Evolutionary conservation across 2,329 filamentous ascomycete species (phyloP), one percentile per base, ranked within the genome.

Genomic region (Paraconiothyrium sp.): DNA sequence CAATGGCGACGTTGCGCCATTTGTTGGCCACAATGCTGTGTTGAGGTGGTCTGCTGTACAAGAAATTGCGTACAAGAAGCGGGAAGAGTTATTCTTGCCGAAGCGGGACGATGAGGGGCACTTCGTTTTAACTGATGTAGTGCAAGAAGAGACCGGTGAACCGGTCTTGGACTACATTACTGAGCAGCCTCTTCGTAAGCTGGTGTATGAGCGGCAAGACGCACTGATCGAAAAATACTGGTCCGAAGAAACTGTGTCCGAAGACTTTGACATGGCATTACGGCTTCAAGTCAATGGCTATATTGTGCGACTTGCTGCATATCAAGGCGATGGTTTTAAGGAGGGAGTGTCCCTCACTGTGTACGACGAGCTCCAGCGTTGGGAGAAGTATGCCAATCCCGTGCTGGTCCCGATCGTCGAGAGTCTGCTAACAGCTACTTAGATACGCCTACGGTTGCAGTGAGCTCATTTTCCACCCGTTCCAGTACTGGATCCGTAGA

Each of bases 11-110:
- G 86, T 90, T 7, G 88, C 90, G 0, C 90, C 90, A 0, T 93
- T 93, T 67, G 91, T 93, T 63, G 91, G 91, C 0, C 91, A 93
- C 81, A 93, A 93, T 71, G 90, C 91, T 1, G 87, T 93, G 62
- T 81, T 93, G 14, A 85, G 91, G 24, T 93, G 91, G 91, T 81
- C 82, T 52, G 87, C 87, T 9, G 79, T 89, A 34, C 88, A 89
- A 67, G 81, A 86, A 52, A 84, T 89, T 48, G 83, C 66, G 11
- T 77, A 55, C 24, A n/a, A 24, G 27, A 37, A n/a, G n/a, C 3
- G 16, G 6, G 50, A 44, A 2, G 10, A 55, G 73, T 58, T 52
- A 61, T 3, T 52, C 57, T 2, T 64, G 86, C 39, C 82, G 88
- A 56, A 85, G 84, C 11, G 84, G 88, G 66, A 85, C 89, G 68